These are phyloP conservation scores for Byssothecium circinans DNA, from an alignment of 2,329 filamentous ascomycete genomes.

Conservation along the genomic window DNA sequence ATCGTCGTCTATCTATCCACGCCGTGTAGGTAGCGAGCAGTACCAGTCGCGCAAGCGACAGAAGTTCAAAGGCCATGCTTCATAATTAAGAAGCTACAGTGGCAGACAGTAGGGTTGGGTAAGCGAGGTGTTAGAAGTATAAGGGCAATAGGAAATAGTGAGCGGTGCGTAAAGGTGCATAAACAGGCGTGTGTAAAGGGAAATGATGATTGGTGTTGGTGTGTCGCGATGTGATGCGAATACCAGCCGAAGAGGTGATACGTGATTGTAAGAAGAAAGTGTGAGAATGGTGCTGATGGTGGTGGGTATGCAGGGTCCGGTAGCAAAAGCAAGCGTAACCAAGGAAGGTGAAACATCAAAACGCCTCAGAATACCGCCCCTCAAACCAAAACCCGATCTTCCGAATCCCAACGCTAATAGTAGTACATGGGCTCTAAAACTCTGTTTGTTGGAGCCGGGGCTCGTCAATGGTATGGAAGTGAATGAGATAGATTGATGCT, in stretches of 20 bases:
- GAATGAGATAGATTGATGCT: background rate
- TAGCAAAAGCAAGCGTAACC: background rate
- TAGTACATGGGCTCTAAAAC: background rate
- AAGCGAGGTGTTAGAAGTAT: background rate
- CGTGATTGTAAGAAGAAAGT: background rate
- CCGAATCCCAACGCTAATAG: background rate
- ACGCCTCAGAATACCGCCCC: conserved; percentile 16
- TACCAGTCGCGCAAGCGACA: background rate
- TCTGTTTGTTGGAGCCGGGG: background rate
- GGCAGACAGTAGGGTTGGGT: background rate
- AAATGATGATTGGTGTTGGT: background rate
- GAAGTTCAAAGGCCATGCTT: background rate
- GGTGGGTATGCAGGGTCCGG: conserved; percentile 1
- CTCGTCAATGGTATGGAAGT: background rate
- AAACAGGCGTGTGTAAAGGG: background rate
- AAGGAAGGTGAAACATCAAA: conserved; percentile 17
- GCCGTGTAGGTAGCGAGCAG: background rate
- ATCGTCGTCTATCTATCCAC: too few species aligned
- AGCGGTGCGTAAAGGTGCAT: background rate
- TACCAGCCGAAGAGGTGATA: background rate
- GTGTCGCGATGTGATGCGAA: background rate
- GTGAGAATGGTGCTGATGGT: background rate
- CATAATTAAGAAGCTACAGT: background rate
- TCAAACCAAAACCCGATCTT: conserved; percentile 1
- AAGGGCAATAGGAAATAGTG: background rate